Percentiles rank a stretch among this genome's conserved stretches.
phyloP scores from a whole-genome alignment of 257 asterid species.

The Petunia secreta region DNA sequence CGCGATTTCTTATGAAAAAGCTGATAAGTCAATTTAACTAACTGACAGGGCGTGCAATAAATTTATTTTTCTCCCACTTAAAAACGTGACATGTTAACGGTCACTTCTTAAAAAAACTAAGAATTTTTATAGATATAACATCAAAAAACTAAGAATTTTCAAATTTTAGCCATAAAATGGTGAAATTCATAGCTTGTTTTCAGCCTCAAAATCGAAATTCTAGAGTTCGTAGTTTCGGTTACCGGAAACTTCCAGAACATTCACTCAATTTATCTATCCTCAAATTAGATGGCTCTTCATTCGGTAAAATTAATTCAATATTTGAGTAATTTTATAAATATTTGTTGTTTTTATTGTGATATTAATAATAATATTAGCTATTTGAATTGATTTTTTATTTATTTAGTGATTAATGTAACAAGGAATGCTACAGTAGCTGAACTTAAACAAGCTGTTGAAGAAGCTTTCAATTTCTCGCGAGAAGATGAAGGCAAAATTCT shows the following conservation, averaged over 20 bases:
- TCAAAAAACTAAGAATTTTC: neutral
- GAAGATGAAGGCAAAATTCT: slow-evolving; percentile 40
- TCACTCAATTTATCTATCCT: slow-evolving; percentile 54
- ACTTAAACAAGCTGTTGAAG: slow-evolving; percentile 55
- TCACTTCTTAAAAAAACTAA: too few relatives aligned
- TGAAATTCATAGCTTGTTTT: slow-evolving; percentile 40
- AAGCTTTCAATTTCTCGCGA: slow-evolving; percentile 38
- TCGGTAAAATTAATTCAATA: slow-evolving; percentile 37
- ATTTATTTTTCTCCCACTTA: too few relatives aligned
- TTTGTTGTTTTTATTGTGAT: slow-evolving; percentile 12
- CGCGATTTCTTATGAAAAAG: too few relatives aligned
- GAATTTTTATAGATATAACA: neutral
- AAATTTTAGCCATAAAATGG: slow-evolving; percentile 22
- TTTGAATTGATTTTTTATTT: neutral
- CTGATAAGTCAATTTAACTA: too few relatives aligned
- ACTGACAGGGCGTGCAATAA: too few relatives aligned
- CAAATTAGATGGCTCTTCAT: slow-evolving; percentile 66
- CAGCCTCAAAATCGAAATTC: slow-evolving; percentile 27
- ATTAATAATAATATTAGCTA: neutral
- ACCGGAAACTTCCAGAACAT: slow-evolving; percentile 54
- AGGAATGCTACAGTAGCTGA: slow-evolving; percentile 57
- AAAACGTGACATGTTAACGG: too few relatives aligned
- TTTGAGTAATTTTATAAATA: neutral
- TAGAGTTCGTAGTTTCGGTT: slow-evolving; percentile 33
- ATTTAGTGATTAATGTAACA: slow-evolving; percentile 53